Conservation (phyloP, 2,329 filamentous ascomycete species). For the Rasamsonia emersonii region DNA sequence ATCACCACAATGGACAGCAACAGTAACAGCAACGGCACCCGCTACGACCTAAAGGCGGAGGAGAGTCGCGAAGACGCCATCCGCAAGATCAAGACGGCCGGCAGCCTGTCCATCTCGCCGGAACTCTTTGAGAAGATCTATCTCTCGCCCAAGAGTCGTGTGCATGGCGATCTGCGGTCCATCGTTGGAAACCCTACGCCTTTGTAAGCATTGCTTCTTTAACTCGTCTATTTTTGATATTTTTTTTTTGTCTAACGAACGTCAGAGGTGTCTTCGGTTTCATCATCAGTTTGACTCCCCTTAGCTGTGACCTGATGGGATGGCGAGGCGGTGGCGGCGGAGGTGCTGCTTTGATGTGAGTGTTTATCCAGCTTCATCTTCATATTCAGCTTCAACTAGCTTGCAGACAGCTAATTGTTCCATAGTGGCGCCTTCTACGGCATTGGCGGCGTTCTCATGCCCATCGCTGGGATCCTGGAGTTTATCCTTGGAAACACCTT, state of each 20-base stretch:
- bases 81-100: constrained; percentile 41
- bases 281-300: constrained; percentile 40
- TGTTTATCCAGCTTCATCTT: neutral
- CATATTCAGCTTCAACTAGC: too few species aligned
- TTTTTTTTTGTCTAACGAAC: constrained; percentile 1
- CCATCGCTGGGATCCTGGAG: constrained; percentile 46
- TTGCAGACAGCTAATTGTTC: neutral
- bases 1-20: too few species aligned
- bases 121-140: constrained; percentile 49
- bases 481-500: constrained; percentile 54
- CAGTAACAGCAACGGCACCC: too few species aligned
- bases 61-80: constrained; percentile 27
- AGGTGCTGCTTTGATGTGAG: constrained; percentile 4
- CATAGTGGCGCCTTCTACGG: constrained; percentile 43
- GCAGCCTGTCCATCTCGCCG: constrained; percentile 46
- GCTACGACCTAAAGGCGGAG: too few species aligned
- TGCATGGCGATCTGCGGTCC: constrained; percentile 19
- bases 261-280: constrained; percentile 47
- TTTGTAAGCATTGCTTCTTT: constrained; percentile 33
- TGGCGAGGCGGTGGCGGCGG: constrained; percentile 36
- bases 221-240: constrained; percentile 39
- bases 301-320: constrained; percentile 46
- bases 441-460: constrained; percentile 47
- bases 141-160: constrained; percentile 27
- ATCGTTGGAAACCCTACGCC: constrained; percentile 21